Base-by-base conservation (phyloP, 441 rosid species). In the Croton setiger region DNA sequence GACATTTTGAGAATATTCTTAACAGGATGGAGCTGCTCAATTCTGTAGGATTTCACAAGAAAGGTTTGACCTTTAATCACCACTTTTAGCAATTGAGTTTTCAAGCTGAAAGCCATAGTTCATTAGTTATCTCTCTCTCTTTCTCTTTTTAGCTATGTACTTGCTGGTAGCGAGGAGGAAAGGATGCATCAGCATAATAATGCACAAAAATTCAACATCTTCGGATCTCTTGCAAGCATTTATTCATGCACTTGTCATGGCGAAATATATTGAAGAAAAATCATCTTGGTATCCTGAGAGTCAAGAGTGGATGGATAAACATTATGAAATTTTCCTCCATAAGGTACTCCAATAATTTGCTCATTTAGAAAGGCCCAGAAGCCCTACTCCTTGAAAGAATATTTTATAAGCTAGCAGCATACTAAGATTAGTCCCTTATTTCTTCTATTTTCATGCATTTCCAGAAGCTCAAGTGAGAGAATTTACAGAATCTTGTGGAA, bases 261-360 rank as follows among this genome's bases (percentile, higher is more conserved):
- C 80, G 52, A 77, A 78, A 27, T 63, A 78, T 44, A 63, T 36
- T 68, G 78, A 72, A 48, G 74, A 67, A 57, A 74, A 49, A 72
- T 57, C 55, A 66, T 48, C 85, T 31, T 68, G 70, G 0, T 75
- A 70, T 75, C 68, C 73, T 21, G 86, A 88, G 72, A 85, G 92
- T 72, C 84, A 81, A 58, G 77, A 87, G 52, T 94, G 98, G 98
- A 89, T 94, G 84, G 87, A 94, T 72, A 79, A 83, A 72, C 80
- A 87, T 7, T 93, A 89, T 37, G 78, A 77, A 13, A 75, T 13
- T 39, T 88, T 89, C 73, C 73, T 93, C 62, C 78, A 71, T 55
- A 85, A 93, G 96, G 98, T 93, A 85, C 14, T 66, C 13, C 43
- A 5, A 44, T 55, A 27, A 9, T 15, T 51, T 49, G 18, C 43